phyloP scores from a whole-genome alignment of 257 asterid genomes.

The Thymus quinquecostatus region DNA sequence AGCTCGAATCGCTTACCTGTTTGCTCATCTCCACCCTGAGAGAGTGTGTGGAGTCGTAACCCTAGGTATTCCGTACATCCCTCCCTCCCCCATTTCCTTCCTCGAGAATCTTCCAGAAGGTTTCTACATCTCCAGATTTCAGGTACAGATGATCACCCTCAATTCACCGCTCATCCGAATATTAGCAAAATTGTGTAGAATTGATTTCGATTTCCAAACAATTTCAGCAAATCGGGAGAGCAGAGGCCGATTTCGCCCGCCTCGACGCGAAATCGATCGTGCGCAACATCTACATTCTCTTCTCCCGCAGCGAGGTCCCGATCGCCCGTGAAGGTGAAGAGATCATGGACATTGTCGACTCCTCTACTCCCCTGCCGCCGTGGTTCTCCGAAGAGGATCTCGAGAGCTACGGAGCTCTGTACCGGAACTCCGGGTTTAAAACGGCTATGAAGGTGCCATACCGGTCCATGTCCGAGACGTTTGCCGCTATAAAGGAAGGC shows the following conservation, averaged over 20 bases:
- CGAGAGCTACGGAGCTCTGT: conserved; percentile 50
- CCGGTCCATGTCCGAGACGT: conserved; percentile 49
- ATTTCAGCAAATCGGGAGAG: conserved; percentile 44
- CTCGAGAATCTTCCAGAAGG: conserved; percentile 51
- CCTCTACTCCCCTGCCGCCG: conserved; percentile 53
- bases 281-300: conserved; percentile 50
- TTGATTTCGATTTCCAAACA: background rate
- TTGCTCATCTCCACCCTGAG: conserved; percentile 54
- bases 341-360: conserved; percentile 58
- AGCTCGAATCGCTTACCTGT: conserved; percentile 40
- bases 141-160: background rate
- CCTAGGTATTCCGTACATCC: conserved; percentile 47
- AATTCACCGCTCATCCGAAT: too few relatives aligned
- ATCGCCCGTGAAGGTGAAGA: conserved; percentile 48
- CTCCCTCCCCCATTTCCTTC: conserved; percentile 8
- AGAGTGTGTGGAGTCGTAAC: conserved; percentile 53
- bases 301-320: conserved; percentile 44
- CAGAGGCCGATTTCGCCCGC: conserved; percentile 61
- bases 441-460: conserved; percentile 66
- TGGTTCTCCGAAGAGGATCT: conserved; percentile 68
- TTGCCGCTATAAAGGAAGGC: conserved; percentile 18
- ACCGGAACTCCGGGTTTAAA: conserved; percentile 59
- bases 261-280: conserved; percentile 46
- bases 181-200: too few relatives aligned
- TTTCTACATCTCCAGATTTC: conserved; percentile 66